Percentiles rank a stretch among this genome's conserved stretches.
These are phyloP conservation scores for Ascochyta clinopodiicola DNA, from an alignment of 2,329 filamentous ascomycete genomes.

Conservation along the genomic window DNA sequence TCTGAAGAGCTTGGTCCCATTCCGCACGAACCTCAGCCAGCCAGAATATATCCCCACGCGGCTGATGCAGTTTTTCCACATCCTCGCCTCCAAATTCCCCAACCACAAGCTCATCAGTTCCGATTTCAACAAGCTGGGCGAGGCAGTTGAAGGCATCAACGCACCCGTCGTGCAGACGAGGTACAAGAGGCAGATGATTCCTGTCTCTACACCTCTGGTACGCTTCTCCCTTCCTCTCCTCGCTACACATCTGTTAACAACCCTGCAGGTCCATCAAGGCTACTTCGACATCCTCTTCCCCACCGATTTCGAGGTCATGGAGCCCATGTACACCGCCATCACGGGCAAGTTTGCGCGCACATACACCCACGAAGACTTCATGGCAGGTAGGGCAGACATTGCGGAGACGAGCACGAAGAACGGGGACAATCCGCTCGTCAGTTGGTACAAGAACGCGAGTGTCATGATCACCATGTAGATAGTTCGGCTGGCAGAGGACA, in stretches of 20 bases:
- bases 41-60: constrained; percentile 95
- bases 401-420: constrained; percentile 87
- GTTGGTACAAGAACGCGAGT: constrained; percentile 94
- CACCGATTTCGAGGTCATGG: constrained; percentile 89
- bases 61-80: constrained; percentile 95
- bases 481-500: not conserved
- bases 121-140: constrained; percentile 87
- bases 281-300: constrained; percentile 99
- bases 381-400: constrained; percentile 86
- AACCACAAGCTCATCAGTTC: constrained; percentile 86
- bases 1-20: constrained; percentile 69
- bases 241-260: constrained; percentile 3
- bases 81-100: constrained; percentile 86
- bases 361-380: constrained; percentile 86
- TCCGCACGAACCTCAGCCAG: constrained; percentile 75
- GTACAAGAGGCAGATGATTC: constrained; percentile 84
- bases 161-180: constrained; percentile 96
- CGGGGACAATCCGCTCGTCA: constrained; percentile 91
- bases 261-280: constrained; percentile 83
- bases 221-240: constrained; percentile 40
- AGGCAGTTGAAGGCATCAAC: constrained; percentile 83
- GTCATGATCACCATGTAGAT: constrained; percentile 83
- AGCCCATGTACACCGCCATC: constrained; percentile 89
- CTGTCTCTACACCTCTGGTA: constrained; percentile 89
- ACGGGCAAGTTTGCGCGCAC: constrained; percentile 91